Percentiles rank a stretch among this genome's conserved stretches.
Conservation (phyloP, 2,329 filamentous ascomycete species). For the Aureobasidium sp. region DNA sequence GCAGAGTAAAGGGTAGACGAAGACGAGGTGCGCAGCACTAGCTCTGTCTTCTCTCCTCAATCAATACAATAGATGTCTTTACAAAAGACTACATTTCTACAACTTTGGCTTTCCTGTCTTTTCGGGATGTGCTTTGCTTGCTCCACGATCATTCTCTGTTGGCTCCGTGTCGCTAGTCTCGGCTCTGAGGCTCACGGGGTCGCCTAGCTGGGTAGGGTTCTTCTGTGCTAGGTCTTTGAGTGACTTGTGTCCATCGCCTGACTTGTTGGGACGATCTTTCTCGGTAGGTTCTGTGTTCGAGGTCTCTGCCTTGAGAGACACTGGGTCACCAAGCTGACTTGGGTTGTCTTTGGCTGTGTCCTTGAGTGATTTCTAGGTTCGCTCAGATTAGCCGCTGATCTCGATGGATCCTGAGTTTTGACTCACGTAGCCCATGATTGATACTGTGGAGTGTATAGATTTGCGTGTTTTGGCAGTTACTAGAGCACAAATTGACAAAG, state of each 20-base stretch:
- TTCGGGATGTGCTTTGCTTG: constrained; percentile 18
- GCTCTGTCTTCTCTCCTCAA: not conserved
- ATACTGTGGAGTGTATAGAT: not conserved
- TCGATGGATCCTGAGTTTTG: not conserved
- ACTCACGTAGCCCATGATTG: constrained; percentile 4
- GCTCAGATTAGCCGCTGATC: too few species aligned
- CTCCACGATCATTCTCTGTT: constrained; percentile 28
- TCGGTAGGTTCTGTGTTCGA: constrained; percentile 25
- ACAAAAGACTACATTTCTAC: constrained; percentile 6
- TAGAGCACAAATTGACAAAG: not conserved
- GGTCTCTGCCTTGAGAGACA: constrained; percentile 31
- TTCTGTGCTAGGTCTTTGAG: constrained; percentile 24
- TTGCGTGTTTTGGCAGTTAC: not conserved
- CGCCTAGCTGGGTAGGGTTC: constrained; percentile 24
- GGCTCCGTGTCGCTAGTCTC: constrained; percentile 26
- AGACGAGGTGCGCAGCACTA: constrained; percentile 26
- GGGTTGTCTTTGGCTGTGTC: constrained; percentile 23
- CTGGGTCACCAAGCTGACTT: constrained; percentile 30
- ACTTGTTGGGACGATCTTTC: constrained; percentile 20
- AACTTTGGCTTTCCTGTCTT: constrained; percentile 28
- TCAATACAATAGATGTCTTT: not conserved
- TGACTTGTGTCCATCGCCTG: constrained; percentile 16
- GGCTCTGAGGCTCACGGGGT: constrained; percentile 26
- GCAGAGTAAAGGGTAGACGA: constrained; percentile 44
- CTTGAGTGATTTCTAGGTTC: constrained; percentile 19